phyloP scores from a whole-genome alignment of 2,329 filamentous ascomycete species.

The Aureobasidium leucospermi region DNA sequence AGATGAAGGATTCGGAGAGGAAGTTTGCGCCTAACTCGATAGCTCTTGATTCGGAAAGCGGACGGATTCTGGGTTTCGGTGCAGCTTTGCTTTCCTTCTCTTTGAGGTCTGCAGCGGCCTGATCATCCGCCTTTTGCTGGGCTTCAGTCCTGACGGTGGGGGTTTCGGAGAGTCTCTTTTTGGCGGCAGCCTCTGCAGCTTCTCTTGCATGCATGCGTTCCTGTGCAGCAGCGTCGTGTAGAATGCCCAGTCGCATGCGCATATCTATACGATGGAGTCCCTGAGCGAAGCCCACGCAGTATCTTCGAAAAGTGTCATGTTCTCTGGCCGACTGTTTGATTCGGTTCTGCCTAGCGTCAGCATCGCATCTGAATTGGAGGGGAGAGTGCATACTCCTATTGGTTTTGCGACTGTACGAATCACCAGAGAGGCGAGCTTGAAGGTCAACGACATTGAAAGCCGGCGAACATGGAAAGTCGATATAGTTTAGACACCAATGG shows the following conservation, averaged over 20 bases:
- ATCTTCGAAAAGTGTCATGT: slow-evolving; percentile 56
- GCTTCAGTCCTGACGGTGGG: slow-evolving; percentile 58
- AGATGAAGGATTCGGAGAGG: slow-evolving; percentile 60
- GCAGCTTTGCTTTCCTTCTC: slow-evolving; percentile 36
- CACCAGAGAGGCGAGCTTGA: slow-evolving; percentile 58
- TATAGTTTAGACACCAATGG: background rate
- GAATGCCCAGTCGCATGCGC: slow-evolving; percentile 57
- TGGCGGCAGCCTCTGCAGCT: slow-evolving; percentile 48
- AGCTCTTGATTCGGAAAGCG: slow-evolving; percentile 58
- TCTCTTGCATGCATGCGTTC: slow-evolving; percentile 46
- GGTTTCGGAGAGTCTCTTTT: slow-evolving; percentile 37
- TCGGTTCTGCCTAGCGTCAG: slow-evolving; percentile 44
- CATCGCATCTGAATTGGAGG: background rate
- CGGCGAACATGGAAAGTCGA: background rate
- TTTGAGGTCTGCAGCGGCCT: slow-evolving; percentile 38
- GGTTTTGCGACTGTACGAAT: slow-evolving; percentile 62
- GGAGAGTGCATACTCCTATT: slow-evolving; percentile 48
- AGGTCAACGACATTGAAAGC: slow-evolving; percentile 52
- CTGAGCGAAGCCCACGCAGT: slow-evolving; percentile 58
- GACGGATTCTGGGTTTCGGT: slow-evolving; percentile 49
- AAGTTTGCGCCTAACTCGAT: slow-evolving; percentile 65
- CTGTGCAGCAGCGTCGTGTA: slow-evolving; percentile 54
- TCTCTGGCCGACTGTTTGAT: slow-evolving; percentile 63
- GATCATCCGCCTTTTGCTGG: slow-evolving; percentile 50
- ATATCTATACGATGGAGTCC: slow-evolving; percentile 59